A percentile compares a stretch with the other conserved stretches of the same genome.
phyloP scores from a whole-genome alignment of 2,329 filamentous ascomycete genomes.

The Daldinia sp. region DNA sequence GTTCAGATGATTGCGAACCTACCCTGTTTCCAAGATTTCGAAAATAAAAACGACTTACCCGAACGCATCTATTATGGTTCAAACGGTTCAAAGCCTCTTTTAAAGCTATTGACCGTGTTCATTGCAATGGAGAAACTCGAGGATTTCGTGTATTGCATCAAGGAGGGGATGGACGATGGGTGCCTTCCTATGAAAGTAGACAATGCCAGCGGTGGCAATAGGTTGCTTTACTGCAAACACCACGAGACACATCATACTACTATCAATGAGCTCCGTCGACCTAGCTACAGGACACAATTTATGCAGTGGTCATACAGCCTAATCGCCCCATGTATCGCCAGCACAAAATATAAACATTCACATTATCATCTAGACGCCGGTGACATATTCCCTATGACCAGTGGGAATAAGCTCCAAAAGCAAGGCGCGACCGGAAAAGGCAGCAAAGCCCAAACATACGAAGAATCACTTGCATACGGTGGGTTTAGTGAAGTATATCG shows the following conservation, averaged over 20 bases:
- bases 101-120: constrained; percentile 29
- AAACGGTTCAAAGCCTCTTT: neutral
- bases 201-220: neutral
- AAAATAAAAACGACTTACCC: constrained; percentile 25
- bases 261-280: constrained; percentile 8
- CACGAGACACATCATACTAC: constrained; percentile 16
- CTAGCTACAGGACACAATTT: constrained; percentile 2
- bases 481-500: constrained; percentile 37
- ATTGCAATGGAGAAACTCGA: constrained; percentile 6
- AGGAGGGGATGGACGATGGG: constrained; percentile 29
- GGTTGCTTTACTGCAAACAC: constrained; percentile 6
- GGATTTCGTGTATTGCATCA: constrained; percentile 23
- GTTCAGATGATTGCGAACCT: constrained; percentile 21
- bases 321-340: constrained; percentile 20
- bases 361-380: constrained; percentile 30
- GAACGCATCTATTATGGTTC: constrained; percentile 22
- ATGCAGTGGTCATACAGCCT: constrained; percentile 30
- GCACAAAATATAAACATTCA: constrained; percentile 12
- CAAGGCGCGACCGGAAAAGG: neutral
- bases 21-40: neutral
- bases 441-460: neutral
- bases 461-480: constrained; percentile 2
- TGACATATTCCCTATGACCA: constrained; percentile 35
- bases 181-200: constrained; percentile 33
- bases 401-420: constrained; percentile 9